Base-by-base conservation (phyloP, 164 flowering plant genomes). In the Stephania cephalantha region DNA sequence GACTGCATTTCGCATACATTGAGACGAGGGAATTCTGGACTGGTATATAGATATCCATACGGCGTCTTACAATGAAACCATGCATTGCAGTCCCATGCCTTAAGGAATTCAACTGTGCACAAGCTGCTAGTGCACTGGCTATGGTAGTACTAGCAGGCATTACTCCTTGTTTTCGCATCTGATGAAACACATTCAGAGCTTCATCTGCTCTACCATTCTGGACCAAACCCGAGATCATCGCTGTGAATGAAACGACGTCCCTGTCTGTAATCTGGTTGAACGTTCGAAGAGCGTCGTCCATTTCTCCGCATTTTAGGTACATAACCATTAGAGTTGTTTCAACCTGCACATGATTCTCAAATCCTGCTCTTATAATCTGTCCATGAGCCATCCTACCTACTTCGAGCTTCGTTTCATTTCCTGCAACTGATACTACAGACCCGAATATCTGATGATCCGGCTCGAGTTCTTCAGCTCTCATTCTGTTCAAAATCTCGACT, bases 191-290 rank as follows among this genome's bases (percentile, higher is more conserved):
- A 2, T 4, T 5, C 46, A 92, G 65, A 50, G 97, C 91, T 71
- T 80, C 79, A 44, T 88, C 88, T 22, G 90, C 84, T 50, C 72
- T 70, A 71, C 84, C 82, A 79, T 85, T 92, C 81, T 88, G 96
- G 70, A 89, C 89, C 53, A 90, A 87, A 44, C 93, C 97, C 1
- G 98, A 88, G 15, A 92, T 88, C 88, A 92, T 85, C 0, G 92
- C 83, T 6, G 92, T 92, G 93, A 93, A 91, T 8, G 83, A 75
- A 69, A 92, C 78, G 18, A 82, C 82, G 84, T 94, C 97, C 82
- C 82, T 89, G 35, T 86, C 80, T 30, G 6, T 31, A 9, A 78
- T 78, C 45, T 58, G 58, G 68, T 86, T 82, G 77, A 90, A 89
- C 17, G 90, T 70, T 69, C 29, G 72, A 78, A 84, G 84, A 0